Base-by-base conservation (phyloP, 108 stramenopile species). In the Asterionellopsis glacialis region DNA sequence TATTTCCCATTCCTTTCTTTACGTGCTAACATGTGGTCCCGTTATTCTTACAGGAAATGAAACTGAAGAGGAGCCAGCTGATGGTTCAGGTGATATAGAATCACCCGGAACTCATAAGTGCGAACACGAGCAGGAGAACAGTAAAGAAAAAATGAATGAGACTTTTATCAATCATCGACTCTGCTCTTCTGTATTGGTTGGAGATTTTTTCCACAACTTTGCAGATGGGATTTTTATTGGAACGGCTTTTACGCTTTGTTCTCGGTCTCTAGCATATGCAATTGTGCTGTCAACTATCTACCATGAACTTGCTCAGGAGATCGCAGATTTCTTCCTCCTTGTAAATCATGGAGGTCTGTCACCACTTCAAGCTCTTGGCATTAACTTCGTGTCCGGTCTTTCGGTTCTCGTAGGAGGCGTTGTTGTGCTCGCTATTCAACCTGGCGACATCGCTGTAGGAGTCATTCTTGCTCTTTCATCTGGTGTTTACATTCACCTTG, bases 261-360 rank as follows among this genome's bases (percentile, higher is more conserved):
- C 56, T 11, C 39, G 18, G 15, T 43, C 12, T n/a, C 42, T 79
- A 12, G 83, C 80, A 11, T 51, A 74, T 16, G 65, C 79, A 15
- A 76, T 94, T 33, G 55, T 68, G 9, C 62, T 73, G 11, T 69
- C 80, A 12, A 84, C 93, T 3, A 45, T 94, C 2, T 75, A 72
- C 28, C 93, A 94, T 53, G 93, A 94, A 63, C 33, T 91, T 9
- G 78, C 87, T 1, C 90, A 94, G 58, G 90, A 94, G 67, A n/a
- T 94, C 15, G 84, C 86, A 9, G 93, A 91, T 65, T 94, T 78
- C 58, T 70, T 86, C 59, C 61, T 91, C 23, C 73, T 94, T 41
- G 79, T 80, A 9, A 72, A 74, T 13, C 73, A 81, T 27, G 82
- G 74, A 41, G 83, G 83, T 33, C 57, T 91, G 21, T 51, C 73